Evolutionary conservation across 2,329 filamentous ascomycete genomes (phyloP), one percentile per base, ranked within the genome.

Genomic region (Phialophora verrucosa): DNA sequence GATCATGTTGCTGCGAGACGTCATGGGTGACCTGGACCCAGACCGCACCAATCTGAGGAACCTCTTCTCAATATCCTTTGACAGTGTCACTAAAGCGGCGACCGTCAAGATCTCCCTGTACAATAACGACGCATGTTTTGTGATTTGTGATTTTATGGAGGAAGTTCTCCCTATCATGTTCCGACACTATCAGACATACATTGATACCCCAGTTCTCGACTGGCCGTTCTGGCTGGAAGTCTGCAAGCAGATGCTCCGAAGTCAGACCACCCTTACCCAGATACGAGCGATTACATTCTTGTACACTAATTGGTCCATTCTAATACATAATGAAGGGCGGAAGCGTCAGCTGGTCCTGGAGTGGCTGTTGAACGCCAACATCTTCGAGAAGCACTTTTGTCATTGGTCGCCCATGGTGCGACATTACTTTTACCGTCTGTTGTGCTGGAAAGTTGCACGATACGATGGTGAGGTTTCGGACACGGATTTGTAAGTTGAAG

Each of bases 381-480:
- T 90, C 1, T 97, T 97, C 76, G 88, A 91, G 74, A 87, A 87
- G 67, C 88, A 92, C 68, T 97, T 97, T 79, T 94, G 91, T 74
- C 92, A 97, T 74, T 97, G 93, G 93, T 96, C 92, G 74, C 92
- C 93, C 0, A 96, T 97, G 93, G 92, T 97, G 25, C 87, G 93
- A 67, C 90, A 92, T 14, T 97, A 97, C 77, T 97, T 90, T 76
- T 95, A 96, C 86, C 91, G 93, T 55, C 81, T 97, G 58, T 79
- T 97, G 25, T 96, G 92, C 78, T 97, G 93, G 93, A 87, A 93
- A 66, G 82, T 97, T 56, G 94, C 91, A 70, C 85, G 93, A 69
- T 91, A 90, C 74, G 86, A 88, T 60, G 91, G 89, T 17, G 86
- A 84, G 55, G 82, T 87, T 25, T 86, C 87, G 53, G 84, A 88